phyloP scores from a whole-genome alignment of 495 filamentous ascomycete genomes.

The Penicillium goetzii region DNA sequence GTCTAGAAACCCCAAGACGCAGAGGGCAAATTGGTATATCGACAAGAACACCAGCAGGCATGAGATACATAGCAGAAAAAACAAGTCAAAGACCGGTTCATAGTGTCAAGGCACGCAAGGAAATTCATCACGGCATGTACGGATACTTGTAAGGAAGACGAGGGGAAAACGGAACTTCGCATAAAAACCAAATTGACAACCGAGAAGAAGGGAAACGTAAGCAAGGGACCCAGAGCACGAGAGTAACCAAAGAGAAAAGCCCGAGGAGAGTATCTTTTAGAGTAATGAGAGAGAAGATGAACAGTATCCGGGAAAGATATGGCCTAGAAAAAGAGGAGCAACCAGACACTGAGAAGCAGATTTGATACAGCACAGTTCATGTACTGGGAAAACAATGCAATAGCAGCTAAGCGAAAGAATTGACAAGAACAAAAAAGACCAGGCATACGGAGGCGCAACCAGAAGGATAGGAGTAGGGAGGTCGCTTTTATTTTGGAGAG shows the following conservation, averaged over 20 bases:
- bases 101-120: slow-evolving; percentile 23
- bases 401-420: slow-evolving; percentile 37
- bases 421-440: slow-evolving; percentile 26
- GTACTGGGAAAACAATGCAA: slow-evolving; percentile 41
- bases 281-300: slow-evolving; percentile 16
- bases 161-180: slow-evolving; percentile 15
- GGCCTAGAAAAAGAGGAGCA: slow-evolving; percentile 27
- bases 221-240: slow-evolving; percentile 20
- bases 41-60: slow-evolving; percentile 35
- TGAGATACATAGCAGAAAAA: slow-evolving; percentile 18
- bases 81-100: slow-evolving; percentile 21
- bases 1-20: slow-evolving; percentile 20
- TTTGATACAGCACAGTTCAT: slow-evolving; percentile 35
- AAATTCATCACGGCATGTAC: slow-evolving; percentile 36
- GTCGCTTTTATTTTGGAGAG: slow-evolving; percentile 51
- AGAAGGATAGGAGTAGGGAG: slow-evolving; percentile 34
- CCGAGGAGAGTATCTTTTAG: slow-evolving; percentile 23
- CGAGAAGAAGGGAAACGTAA: slow-evolving; percentile 7
- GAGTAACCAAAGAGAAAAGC: neutral
- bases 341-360: slow-evolving; percentile 25
- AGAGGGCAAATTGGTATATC: slow-evolving; percentile 39
- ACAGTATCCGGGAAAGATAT: slow-evolving; percentile 28
- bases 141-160: slow-evolving; percentile 26
- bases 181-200: slow-evolving; percentile 28
- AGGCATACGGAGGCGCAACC: slow-evolving; percentile 21